Conservation (phyloP, 1,284 basidiomycete genomes). For the Ganoderma meredithae region DNA sequence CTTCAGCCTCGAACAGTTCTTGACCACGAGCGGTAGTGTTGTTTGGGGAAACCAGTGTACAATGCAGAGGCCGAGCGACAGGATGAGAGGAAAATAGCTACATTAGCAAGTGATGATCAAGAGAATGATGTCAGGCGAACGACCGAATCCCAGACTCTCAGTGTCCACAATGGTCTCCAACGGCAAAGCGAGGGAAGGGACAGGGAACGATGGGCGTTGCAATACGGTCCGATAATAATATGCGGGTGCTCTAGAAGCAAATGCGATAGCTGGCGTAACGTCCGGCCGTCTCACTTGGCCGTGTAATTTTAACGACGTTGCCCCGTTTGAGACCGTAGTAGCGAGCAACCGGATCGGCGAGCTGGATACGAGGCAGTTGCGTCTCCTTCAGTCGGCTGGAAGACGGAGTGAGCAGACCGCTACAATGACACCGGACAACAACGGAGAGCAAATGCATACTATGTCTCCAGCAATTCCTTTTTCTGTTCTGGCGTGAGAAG, state of each 20-base stretch:
- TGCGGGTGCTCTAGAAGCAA: slow-evolving; percentile 63
- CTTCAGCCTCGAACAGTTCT: not conserved
- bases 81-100: slow-evolving; percentile 26
- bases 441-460: slow-evolving; percentile 66
- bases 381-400: slow-evolving; percentile 95
- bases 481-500: slow-evolving; percentile 91
- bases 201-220: slow-evolving; percentile 12
- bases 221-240: slow-evolving; percentile 27
- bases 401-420: slow-evolving; percentile 25
- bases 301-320: slow-evolving; percentile 98
- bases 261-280: slow-evolving; percentile 94
- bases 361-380: slow-evolving; percentile 95
- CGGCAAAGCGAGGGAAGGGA: not conserved
- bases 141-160: slow-evolving; percentile 3
- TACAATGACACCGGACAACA: slow-evolving; percentile 10
- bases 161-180: not conserved
- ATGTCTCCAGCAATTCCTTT: slow-evolving; percentile 86
- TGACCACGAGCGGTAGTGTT: slow-evolving; percentile 10
- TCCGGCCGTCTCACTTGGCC: slow-evolving; percentile 96
- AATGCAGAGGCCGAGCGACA: slow-evolving; percentile 22
- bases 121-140: slow-evolving; percentile 10
- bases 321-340: slow-evolving; percentile 97
- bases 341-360: slow-evolving; percentile 95
- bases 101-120: slow-evolving; percentile 25
- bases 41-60: slow-evolving; percentile 18